Percentiles rank a stretch among this genome's conserved stretches.
phyloP scores from a whole-genome alignment of 805 yeast species.

The Starmerella bombicola region DNA sequence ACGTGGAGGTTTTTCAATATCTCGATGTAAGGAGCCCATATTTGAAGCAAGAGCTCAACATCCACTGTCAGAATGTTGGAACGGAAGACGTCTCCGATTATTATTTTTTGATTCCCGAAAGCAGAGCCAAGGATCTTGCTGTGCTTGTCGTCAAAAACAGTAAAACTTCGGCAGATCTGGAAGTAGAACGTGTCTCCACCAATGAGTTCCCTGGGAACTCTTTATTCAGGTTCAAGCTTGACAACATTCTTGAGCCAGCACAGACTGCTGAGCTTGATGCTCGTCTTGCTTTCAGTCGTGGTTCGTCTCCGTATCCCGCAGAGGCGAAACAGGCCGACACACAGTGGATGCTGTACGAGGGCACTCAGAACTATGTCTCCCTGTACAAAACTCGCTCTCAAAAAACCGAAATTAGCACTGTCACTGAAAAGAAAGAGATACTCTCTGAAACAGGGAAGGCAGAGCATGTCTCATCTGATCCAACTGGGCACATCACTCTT shows the following conservation, averaged over 20 bases:
- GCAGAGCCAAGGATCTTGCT: slow-evolving; percentile 34
- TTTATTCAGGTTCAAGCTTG: slow-evolving; percentile 39
- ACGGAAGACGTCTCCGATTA: slow-evolving; percentile 43
- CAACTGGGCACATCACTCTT: slow-evolving; percentile 33
- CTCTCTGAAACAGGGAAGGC: slow-evolving; percentile 34
- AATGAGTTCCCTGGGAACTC: slow-evolving; percentile 24
- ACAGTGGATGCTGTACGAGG: slow-evolving; percentile 47
- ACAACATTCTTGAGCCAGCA: slow-evolving; percentile 56
- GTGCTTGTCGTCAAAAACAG: slow-evolving; percentile 34
- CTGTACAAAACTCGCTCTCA: slow-evolving; percentile 48
- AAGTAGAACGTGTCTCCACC: slow-evolving; percentile 14
- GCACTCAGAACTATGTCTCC: slow-evolving; percentile 45
- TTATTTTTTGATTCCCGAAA: slow-evolving; percentile 45
- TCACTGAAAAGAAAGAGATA: slow-evolving; percentile 25
- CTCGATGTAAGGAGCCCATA: slow-evolving; percentile 58
- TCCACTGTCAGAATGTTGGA: slow-evolving; percentile 49
- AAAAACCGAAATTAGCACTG: slow-evolving; percentile 36
- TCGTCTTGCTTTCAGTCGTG: slow-evolving; percentile 19
- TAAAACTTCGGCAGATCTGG: slow-evolving; percentile 20
- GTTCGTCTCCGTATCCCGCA: slow-evolving; percentile 53
- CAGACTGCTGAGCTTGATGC: slow-evolving; percentile 38
- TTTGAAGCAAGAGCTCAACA: slow-evolving; percentile 45
- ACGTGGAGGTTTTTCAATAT: slow-evolving; percentile 41
- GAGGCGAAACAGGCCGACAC: slow-evolving; percentile 44
- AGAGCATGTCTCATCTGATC: slow-evolving; percentile 18